A percentile compares a stretch with the other conserved stretches of the same genome.
Evolutionary conservation across 2,329 filamentous ascomycete species (phyloP).

Genomic region (Xylaria arbuscula): DNA sequence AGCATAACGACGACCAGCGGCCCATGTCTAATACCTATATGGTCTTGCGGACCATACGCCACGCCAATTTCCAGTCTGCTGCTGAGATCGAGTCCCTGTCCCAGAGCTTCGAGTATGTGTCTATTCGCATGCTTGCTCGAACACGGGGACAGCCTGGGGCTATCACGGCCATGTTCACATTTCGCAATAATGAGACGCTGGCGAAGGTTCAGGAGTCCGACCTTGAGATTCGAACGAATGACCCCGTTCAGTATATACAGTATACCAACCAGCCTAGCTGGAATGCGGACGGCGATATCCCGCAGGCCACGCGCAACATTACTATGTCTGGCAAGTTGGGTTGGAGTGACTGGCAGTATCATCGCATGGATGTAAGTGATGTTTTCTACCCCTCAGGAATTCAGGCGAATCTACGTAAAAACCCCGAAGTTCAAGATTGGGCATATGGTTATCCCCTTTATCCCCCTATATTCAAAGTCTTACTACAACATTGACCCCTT

Average conservation of each 20-base stretch:
- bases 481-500: neutral
- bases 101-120: slow-evolving; percentile 52
- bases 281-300: slow-evolving; percentile 55
- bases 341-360: slow-evolving; percentile 63
- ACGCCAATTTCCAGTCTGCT: slow-evolving; percentile 58
- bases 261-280: slow-evolving; percentile 65
- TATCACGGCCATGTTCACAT: slow-evolving; percentile 65
- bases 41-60: slow-evolving; percentile 60
- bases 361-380: slow-evolving; percentile 56
- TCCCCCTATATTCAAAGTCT: neutral
- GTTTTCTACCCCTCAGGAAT: neutral
- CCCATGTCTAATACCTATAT: slow-evolving; percentile 56
- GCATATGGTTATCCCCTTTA: neutral
- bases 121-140: slow-evolving; percentile 63
- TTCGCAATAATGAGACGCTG: slow-evolving; percentile 47
- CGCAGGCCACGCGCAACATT: slow-evolving; percentile 55
- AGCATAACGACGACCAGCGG: slow-evolving; percentile 52
- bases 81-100: slow-evolving; percentile 59
- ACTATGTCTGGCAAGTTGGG: slow-evolving; percentile 50
- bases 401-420: too few species aligned
- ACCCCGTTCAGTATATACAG: slow-evolving; percentile 52
- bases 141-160: slow-evolving; percentile 60
- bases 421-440: neutral
- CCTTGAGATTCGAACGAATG: slow-evolving; percentile 56
- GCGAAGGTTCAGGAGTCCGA: slow-evolving; percentile 53